Evolutionary conservation across 1,284 basidiomycete genomes (phyloP).

Genomic region (Papiliotrema flavescens): DNA sequence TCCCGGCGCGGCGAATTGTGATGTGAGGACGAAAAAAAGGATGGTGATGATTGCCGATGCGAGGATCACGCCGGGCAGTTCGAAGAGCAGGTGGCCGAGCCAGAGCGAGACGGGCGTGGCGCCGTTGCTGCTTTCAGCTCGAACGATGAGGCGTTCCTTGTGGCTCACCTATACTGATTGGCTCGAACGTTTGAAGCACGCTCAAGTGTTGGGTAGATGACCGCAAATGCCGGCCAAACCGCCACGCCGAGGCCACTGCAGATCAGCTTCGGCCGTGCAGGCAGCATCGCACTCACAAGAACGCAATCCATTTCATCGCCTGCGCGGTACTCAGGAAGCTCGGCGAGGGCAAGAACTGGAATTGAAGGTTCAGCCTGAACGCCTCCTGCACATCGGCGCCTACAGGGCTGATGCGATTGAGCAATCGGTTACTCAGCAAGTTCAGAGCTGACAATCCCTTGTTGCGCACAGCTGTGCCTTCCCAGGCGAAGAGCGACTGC

Average conservation of each 20-base stretch:
- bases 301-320: conserved; percentile 32
- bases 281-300: conserved; percentile 24
- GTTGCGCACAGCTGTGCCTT: conserved; percentile 57
- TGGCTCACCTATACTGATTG: conserved; percentile 54
- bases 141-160: background rate
- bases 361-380: conserved; percentile 61
- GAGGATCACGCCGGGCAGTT: conserved; percentile 60
- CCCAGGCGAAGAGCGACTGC: conserved; percentile 60
- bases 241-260: conserved; percentile 48
- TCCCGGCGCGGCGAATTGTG: conserved; percentile 68
- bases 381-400: conserved; percentile 52
- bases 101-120: conserved; percentile 68
- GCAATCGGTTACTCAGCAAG: conserved; percentile 62
- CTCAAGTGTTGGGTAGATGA: conserved; percentile 63
- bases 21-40: conserved; percentile 56
- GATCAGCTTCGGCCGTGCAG: background rate
- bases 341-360: conserved; percentile 49
- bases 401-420: conserved; percentile 54
- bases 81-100: conserved; percentile 74
- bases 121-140: conserved; percentile 58
- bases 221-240: conserved; percentile 73
- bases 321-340: conserved; percentile 25
- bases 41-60: conserved; percentile 61
- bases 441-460: conserved; percentile 63
- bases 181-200: conserved; percentile 64